Base-by-base conservation (phyloP, 2,329 filamentous ascomycete genomes). In the Cytospora paraplurivora region DNA sequence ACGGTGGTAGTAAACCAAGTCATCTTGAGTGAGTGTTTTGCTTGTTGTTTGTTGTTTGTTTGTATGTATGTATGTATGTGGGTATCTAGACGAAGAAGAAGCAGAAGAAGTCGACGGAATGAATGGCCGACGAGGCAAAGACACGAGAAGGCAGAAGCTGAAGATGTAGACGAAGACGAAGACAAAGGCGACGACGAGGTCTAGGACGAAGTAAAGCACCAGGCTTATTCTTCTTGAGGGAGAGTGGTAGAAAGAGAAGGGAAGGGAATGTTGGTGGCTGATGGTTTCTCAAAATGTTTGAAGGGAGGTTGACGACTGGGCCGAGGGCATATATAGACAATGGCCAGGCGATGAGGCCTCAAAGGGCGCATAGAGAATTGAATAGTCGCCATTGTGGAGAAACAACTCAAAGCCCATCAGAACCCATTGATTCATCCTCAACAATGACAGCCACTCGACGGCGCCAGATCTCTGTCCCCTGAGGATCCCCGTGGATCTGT, bases 221-320 rank as follows among this genome's bases (percentile, higher is more conserved):
- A 61, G 58, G 58, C 58, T 61, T 61, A 44, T 55, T 47, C 27
- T 60, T 53, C 32, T 33, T 27, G 58, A 61, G 58, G 58, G 58
- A 61, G 38, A 55, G 58, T 27, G 27, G 4, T 55, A 38, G 50
- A 27, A 49, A 49, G 35, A 35, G 57, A 32, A 15, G 38, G 34
- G 47, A 54, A 52, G 51, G 58, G 12, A 60, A 52, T 37, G 51
- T 41, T 61, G 58, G 49, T 51, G 54, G 37, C 44, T 54, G 58
- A 2, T 61, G 51, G 38, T 49, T 51, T 17, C 38, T 55, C 58
- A 61, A 21, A 34, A 61, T n/a, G 49, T 49, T 47, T 19, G 17
- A 17, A 11, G 19, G 27, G 51, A 5, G 37, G 51, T 49, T 7
- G 32, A 55, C 27, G 27, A 27, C 27, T 27, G 37, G 51, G 7